These are phyloP conservation scores for Penicillium frequentans DNA, from an alignment of 2,329 filamentous ascomycete species.

Conservation along the genomic window DNA sequence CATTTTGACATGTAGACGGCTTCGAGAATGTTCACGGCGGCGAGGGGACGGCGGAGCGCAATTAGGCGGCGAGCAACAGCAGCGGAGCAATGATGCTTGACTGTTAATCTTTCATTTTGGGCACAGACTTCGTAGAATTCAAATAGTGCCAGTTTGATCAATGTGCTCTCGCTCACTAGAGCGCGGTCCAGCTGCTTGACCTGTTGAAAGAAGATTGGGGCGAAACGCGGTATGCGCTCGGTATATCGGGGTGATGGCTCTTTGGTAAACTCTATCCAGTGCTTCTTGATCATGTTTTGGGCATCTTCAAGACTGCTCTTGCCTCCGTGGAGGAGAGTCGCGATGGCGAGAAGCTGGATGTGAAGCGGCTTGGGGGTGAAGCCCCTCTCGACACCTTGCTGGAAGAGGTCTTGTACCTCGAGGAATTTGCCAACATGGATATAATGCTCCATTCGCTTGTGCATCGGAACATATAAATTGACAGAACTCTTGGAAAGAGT, in stretches of 20 bases:
- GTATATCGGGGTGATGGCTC: conserved; percentile 14
- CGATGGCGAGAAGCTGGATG: conserved; percentile 38
- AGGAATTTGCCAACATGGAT: conserved; percentile 38
- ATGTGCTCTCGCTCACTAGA: conserved; percentile 18
- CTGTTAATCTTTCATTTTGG: conserved; percentile 28
- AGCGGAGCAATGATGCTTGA: conserved; percentile 39
- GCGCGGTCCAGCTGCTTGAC: conserved; percentile 26
- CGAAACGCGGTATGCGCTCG: conserved; percentile 22
- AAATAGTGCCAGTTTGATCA: conserved; percentile 38
- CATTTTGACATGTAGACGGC: conserved; percentile 40
- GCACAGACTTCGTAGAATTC: conserved; percentile 42
- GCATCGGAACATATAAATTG: conserved; percentile 34
- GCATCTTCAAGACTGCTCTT: conserved; percentile 24
- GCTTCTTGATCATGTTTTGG: conserved; percentile 32
- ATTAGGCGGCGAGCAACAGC: conserved; percentile 32
- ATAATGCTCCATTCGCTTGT: conserved; percentile 38
- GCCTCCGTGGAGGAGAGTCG: conserved; percentile 35
- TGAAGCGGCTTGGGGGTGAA: conserved; percentile 35
- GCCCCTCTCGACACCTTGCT: conserved; percentile 28
- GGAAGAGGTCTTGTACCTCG: conserved; percentile 32
- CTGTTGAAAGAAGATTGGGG: conserved; percentile 39
- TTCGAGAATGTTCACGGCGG: conserved; percentile 35
- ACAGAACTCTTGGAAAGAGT: conserved; percentile 24
- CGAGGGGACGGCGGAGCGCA: conserved; percentile 18
- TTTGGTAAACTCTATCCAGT: conserved; percentile 21